Evolutionary conservation across 495 filamentous ascomycete species (phyloP).

Genomic region (Hypoxylon fragiforme): DNA sequence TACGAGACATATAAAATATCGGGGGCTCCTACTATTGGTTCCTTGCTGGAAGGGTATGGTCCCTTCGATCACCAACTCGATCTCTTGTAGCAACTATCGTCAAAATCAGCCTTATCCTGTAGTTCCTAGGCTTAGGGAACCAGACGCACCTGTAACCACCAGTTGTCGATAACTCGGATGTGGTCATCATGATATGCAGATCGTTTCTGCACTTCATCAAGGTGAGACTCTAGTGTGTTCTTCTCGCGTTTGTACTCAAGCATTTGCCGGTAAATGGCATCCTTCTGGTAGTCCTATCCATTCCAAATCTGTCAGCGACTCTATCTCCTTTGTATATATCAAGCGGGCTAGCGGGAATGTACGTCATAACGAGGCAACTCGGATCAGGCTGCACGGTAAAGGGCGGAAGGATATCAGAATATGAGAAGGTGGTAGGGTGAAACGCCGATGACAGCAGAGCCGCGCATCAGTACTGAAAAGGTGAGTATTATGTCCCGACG

Average conservation of each 20-base stretch:
- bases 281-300: constrained; percentile 89
- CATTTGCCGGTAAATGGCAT: constrained; percentile 97
- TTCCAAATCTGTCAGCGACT: constrained; percentile 40
- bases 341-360: constrained; percentile 28
- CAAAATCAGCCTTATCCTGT: constrained; percentile 38
- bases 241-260: constrained; percentile 93
- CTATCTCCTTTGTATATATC: constrained; percentile 17
- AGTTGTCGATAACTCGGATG: constrained; percentile 82
- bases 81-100: constrained; percentile 79
- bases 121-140: constrained; percentile 26
- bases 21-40: constrained; percentile 54
- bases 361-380: constrained; percentile 28
- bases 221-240: constrained; percentile 69
- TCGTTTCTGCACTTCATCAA: constrained; percentile 75
- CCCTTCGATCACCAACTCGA: constrained; percentile 67
- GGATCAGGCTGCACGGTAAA: constrained; percentile 25
- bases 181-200: constrained; percentile 86
- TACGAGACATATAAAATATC: constrained; percentile 35
- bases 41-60: constrained; percentile 48
- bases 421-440: constrained; percentile 20
- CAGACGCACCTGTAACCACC: constrained; percentile 81
- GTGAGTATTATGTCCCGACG: constrained; percentile 37
- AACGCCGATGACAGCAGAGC: constrained; percentile 31
- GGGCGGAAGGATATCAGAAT: constrained; percentile 20
- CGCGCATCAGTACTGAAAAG: constrained; percentile 40